A percentile compares a stretch with the other conserved stretches of the same genome.
Evolutionary conservation across 139 green algal species (phyloP).

Genomic region (Ettlia oleoabundans): DNA sequence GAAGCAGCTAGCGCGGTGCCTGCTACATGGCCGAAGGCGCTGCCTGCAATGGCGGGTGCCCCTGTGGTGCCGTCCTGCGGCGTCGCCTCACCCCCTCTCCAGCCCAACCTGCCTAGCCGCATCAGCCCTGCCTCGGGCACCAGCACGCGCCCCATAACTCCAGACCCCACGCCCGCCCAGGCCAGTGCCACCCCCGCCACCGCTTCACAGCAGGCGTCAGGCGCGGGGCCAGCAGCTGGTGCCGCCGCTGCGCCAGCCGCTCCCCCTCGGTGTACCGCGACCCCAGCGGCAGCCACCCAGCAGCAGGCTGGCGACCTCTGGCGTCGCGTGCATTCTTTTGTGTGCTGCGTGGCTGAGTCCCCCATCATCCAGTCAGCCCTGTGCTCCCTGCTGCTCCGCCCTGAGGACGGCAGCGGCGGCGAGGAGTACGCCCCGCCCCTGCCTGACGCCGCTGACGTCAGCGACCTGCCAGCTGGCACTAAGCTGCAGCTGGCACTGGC

Average conservation of each 20-base stretch:
- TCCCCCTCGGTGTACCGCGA: background rate
- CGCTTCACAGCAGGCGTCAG: background rate
- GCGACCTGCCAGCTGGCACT: background rate
- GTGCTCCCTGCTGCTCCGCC: background rate
- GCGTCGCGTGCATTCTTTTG: background rate
- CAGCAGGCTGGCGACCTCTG: background rate
- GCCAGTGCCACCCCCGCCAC: background rate
- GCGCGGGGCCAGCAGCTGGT: background rate
- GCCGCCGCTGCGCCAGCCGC: background rate
- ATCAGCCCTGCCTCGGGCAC: background rate
- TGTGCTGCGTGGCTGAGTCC: background rate
- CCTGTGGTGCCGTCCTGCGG: background rate
- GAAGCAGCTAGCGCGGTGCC: no score
- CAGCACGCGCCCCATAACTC: background rate
- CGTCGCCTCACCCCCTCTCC: background rate
- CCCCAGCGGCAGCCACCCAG: background rate
- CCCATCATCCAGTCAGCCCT: conserved; percentile 7
- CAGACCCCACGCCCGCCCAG: background rate
- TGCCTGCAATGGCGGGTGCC: no score
- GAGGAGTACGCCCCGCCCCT: no score
- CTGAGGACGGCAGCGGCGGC: no score
- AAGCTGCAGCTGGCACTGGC: conserved; percentile 1
- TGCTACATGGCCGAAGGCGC: no score
- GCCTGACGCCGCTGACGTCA: background rate
- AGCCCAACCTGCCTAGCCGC: background rate